Conservation (phyloP, 1,284 basidiomycete genomes). For the Leccinum colubrinum region DNA sequence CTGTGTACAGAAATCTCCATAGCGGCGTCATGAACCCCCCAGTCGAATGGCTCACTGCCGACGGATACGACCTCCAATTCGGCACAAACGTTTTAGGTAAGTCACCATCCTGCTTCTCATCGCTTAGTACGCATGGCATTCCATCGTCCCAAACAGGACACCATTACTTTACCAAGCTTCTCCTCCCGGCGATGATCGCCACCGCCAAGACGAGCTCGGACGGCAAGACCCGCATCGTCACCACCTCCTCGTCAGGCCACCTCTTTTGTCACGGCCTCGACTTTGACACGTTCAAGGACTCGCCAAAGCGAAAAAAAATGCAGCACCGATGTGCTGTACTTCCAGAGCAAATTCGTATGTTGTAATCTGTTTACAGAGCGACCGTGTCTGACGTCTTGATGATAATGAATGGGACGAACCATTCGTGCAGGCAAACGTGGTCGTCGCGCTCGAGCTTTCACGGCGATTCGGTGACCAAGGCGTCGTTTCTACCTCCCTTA, state of each 20-base stretch:
- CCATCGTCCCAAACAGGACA: background rate
- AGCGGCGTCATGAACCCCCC: too few species aligned
- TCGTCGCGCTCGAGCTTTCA: slow-evolving; percentile 21
- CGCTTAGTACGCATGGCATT: background rate
- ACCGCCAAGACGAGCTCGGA: background rate
- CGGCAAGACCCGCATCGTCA: background rate
- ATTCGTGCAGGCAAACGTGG: slow-evolving; percentile 3
- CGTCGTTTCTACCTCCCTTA: slow-evolving; percentile 24
- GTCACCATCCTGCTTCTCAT: background rate
- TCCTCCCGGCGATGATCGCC: background rate
- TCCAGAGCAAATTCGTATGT: slow-evolving; percentile 42
- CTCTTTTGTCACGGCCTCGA: slow-evolving; percentile 35
- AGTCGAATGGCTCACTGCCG: too few species aligned
- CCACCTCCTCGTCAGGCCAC: background rate
- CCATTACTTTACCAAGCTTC: background rate
- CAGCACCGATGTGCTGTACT: slow-evolving; percentile 34
- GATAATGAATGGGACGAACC: background rate
- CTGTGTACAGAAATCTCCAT: too few species aligned
- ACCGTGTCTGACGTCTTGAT: background rate
- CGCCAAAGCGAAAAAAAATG: slow-evolving; percentile 33
- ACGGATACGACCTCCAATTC: too few species aligned
- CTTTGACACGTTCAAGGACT: slow-evolving; percentile 39
- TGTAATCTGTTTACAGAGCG: background rate
- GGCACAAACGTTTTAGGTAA: too few species aligned
- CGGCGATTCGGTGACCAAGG: slow-evolving; percentile 24